phyloP scores from a whole-genome alignment of 2,329 filamentous ascomycete species.

The Penicillium sp. region DNA sequence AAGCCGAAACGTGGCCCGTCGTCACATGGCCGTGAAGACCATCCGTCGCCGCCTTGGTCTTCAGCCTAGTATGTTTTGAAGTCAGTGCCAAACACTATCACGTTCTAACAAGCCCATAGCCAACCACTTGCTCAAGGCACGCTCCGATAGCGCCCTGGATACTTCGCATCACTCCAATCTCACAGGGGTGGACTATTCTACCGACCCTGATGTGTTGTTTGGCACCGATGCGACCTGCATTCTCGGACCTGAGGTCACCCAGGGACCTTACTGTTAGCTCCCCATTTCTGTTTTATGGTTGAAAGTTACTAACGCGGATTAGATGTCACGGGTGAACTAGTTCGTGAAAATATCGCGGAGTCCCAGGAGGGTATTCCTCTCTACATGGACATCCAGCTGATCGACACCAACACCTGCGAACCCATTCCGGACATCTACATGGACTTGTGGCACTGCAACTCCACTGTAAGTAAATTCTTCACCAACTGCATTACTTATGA shows the following conservation, averaged over 20 bases:
- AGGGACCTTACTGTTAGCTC: constrained; percentile 46
- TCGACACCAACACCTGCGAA: constrained; percentile 37
- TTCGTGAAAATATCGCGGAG: constrained; percentile 33
- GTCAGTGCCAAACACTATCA: not conserved
- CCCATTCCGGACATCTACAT: constrained; percentile 30
- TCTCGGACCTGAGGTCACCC: constrained; percentile 46
- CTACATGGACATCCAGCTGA: constrained; percentile 36
- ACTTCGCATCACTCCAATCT: constrained; percentile 35
- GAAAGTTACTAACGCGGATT: not conserved
- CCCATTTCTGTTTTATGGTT: not conserved
- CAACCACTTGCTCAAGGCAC: constrained; percentile 22
- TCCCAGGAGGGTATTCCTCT: constrained; percentile 33
- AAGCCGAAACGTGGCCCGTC: constrained; percentile 40
- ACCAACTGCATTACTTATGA: too few relatives aligned
- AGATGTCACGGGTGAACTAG: constrained; percentile 33
- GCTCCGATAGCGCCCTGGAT: constrained; percentile 30
- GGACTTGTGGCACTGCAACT: constrained; percentile 38
- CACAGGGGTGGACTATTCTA: constrained; percentile 16
- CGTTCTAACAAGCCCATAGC: constrained; percentile 4
- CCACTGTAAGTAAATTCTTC: constrained; percentile 21
- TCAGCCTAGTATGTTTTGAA: constrained; percentile 16
- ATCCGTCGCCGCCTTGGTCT: constrained; percentile 38
- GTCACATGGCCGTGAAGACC: constrained; percentile 35
- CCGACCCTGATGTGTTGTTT: constrained; percentile 24
- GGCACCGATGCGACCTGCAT: constrained; percentile 37